Evolutionary conservation across 164 flowering plant species (phyloP), one percentile per base, ranked within the genome.

Genomic region (Macadamia integrifolia): DNA sequence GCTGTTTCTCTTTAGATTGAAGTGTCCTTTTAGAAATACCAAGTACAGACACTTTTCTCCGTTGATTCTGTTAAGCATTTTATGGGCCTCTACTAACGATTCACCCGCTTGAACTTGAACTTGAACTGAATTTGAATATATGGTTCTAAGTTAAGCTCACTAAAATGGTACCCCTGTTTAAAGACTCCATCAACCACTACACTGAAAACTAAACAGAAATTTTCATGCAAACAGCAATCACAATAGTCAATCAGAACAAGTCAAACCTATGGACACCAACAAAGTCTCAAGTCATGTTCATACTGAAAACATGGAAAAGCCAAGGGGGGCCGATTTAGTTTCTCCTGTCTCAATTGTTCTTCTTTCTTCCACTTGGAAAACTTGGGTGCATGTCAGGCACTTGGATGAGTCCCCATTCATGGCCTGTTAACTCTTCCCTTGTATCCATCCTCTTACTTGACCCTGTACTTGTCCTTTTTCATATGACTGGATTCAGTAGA

Each of bases 291-390:
- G 80, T 80, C 78, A 82, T 76, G 70, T 87, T 88, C 68, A 85
- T 68, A 74, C 88, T 87, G 67, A 88, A 72, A 62, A 79, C 87
- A 67, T 85, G 91, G 66, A 82, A 81, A 60, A 87, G 76, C 91
- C 91, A 86, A 69, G 90, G 89, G 23, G 52, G 89, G 81, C 60
- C 79, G 86, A 7, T 79, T 77, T 53, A 77, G 69, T 69, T 75
- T 83, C 74, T 84, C 82, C 69, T 80, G 78, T 69, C 81, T 78
- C 62, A 75, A 28, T 30, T 73, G 69, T 66, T 80, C 87, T 66
- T 85, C 87, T 70, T 75, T 48, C 71, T 80, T 32, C 72, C 79
- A 65, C 60, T 69, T 60, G 69, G 72, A 71, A 66, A 76, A 15
- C 72, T 75, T 29, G 70, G 62, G n/a, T 68, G 55, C 63, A 61